Percentiles rank a stretch among this genome's conserved stretches.
Conservation (phyloP, 2,329 filamentous ascomycete species). For the Fusarium papillatum region DNA sequence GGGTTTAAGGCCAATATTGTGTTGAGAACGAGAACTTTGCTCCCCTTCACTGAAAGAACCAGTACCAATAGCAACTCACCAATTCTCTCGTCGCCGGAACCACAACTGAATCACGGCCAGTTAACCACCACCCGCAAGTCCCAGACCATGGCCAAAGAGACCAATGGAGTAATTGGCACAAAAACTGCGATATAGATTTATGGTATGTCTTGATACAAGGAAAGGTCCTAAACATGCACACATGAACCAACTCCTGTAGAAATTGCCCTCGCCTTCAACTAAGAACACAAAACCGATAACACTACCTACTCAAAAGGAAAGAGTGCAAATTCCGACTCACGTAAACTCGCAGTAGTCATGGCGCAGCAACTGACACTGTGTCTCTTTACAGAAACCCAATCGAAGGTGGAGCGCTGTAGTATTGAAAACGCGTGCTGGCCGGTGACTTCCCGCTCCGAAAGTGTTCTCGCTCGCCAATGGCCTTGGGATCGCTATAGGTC, state of each 20-base stretch:
- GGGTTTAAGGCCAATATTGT: background rate
- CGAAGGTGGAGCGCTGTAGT: background rate
- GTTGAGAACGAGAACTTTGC: background rate
- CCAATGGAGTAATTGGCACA: background rate
- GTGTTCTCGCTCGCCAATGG: background rate
- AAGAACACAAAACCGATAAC: background rate
- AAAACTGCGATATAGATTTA: background rate
- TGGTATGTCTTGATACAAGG: background rate
- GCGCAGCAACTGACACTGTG: background rate
- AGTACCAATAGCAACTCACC: background rate
- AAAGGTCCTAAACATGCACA: background rate
- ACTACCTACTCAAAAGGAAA: background rate
- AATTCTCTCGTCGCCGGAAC: background rate
- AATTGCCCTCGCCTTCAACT: background rate
- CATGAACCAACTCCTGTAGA: background rate
- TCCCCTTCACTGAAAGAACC: background rate
- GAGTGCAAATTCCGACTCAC: background rate
- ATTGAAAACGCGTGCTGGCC: background rate
- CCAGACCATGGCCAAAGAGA: background rate
- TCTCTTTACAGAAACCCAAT: background rate
- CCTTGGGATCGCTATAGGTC: background rate
- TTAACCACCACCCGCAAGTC: background rate
- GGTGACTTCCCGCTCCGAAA: too few species aligned
- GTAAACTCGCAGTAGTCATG: too few species aligned
- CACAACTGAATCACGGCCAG: background rate